Conservation (phyloP, 495 filamentous ascomycete species). For the Pyrenula aspistea region DNA sequence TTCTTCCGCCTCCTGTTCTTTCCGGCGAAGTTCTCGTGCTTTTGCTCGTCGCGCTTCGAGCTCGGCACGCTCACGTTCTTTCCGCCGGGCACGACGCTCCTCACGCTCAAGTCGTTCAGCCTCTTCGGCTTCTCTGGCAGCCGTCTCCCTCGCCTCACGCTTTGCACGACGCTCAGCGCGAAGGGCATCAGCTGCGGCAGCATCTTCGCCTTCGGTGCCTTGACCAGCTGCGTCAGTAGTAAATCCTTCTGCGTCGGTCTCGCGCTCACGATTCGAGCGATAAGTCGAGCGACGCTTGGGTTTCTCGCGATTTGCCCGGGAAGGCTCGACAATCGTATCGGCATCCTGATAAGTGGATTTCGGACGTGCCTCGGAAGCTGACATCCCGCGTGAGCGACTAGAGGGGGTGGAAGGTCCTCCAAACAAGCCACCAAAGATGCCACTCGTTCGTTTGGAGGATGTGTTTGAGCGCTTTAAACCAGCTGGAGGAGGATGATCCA, state of each 20-base stretch:
- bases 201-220: conserved; percentile 28
- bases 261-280: conserved; percentile 26
- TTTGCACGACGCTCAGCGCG: conserved; percentile 35
- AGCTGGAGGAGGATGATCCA: conserved; percentile 54
- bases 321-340: conserved; percentile 25
- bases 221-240: conserved; percentile 25
- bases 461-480: conserved; percentile 30
- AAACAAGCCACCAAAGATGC: conserved; percentile 17
- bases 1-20: conserved; percentile 35
- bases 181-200: conserved; percentile 38
- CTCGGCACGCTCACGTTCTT: conserved; percentile 12
- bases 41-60: conserved; percentile 7
- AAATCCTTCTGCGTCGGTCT: conserved; percentile 14
- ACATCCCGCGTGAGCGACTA: conserved; percentile 16
- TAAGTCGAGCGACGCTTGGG: conserved; percentile 26
- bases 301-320: conserved; percentile 29
- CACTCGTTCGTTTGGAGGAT: conserved; percentile 20
- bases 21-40: conserved; percentile 9
- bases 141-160: conserved; percentile 22
- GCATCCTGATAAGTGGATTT: conserved; percentile 31
- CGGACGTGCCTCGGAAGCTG: conserved; percentile 25
- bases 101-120: conserved; percentile 35
- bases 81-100: conserved; percentile 24
- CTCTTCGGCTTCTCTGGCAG: conserved; percentile 32
- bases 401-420: conserved; percentile 7